Evolutionary conservation across 1,284 basidiomycete genomes (phyloP).

Genomic region (Irpex rosettiformis): DNA sequence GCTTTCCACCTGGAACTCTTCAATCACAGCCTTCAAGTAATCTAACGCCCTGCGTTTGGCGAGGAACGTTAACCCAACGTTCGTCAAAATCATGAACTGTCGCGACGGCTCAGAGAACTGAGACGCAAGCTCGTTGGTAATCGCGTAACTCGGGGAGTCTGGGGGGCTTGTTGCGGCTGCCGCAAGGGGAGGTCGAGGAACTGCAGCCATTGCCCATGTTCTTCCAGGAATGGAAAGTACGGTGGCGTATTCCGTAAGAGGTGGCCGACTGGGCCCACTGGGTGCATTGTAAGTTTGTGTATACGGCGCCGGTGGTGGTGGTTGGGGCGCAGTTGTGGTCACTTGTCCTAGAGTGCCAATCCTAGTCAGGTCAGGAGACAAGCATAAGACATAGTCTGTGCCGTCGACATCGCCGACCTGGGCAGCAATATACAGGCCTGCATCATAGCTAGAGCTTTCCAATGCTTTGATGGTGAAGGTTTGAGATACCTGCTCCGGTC

Average conservation of each 20-base stretch:
- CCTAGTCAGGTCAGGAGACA: conserved; percentile 73
- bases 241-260: conserved; percentile 73
- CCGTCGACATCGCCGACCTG: conserved; percentile 73
- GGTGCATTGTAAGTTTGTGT: conserved; percentile 36
- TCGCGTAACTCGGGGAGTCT: conserved; percentile 44
- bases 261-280: conserved; percentile 48
- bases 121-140: conserved; percentile 77
- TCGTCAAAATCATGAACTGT: conserved; percentile 85
- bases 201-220: conserved; percentile 78
- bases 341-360: conserved; percentile 62
- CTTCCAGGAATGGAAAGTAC: conserved; percentile 74
- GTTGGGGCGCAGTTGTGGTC: conserved; percentile 32
- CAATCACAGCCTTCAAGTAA: conserved; percentile 70
- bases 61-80: conserved; percentile 80
- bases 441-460: conserved; percentile 57
- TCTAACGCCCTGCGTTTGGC: conserved; percentile 85
- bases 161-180: conserved; percentile 31
- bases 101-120: conserved; percentile 73
- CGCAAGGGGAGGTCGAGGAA: conserved; percentile 36
- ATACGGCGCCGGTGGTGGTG: conserved; percentile 38
- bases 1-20: conserved; percentile 66
- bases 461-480: conserved; percentile 54
- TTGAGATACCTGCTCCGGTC: conserved; percentile 39
- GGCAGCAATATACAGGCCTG: conserved; percentile 63
- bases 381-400: conserved; percentile 72